These are phyloP conservation scores for Isabelozyma heimii DNA, from an alignment of 805 yeast genomes.

Conservation along the genomic window DNA sequence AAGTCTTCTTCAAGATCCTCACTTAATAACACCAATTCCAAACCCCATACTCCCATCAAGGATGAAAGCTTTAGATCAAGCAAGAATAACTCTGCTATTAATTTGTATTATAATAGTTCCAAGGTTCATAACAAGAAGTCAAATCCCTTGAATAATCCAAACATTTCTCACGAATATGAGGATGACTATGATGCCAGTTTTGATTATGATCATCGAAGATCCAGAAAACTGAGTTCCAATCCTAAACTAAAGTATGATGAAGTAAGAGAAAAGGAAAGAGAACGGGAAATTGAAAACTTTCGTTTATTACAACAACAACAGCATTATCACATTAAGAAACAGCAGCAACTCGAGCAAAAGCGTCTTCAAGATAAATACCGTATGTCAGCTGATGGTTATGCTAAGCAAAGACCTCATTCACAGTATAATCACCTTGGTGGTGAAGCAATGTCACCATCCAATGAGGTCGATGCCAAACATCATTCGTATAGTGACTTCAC, in stretches of 20 bases:
- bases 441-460: neutral
- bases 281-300: slow-evolving; percentile 29
- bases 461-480: neutral
- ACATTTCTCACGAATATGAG: slow-evolving; percentile 14
- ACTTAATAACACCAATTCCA: slow-evolving; percentile 8
- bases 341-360: slow-evolving; percentile 9
- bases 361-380: slow-evolving; percentile 10
- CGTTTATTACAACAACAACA: slow-evolving; percentile 29
- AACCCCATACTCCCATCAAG: slow-evolving; percentile 5
- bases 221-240: neutral
- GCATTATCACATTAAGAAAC: slow-evolving; percentile 22
- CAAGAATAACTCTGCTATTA: slow-evolving; percentile 3
- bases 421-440: slow-evolving; percentile 3
- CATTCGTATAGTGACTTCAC: neutral
- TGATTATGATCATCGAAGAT: slow-evolving; percentile 10
- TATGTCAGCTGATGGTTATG: slow-evolving; percentile 7
- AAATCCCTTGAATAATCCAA: slow-evolving; percentile 6
- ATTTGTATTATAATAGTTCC: slow-evolving; percentile 3
- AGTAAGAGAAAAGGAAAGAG: slow-evolving; percentile 13
- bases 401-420: slow-evolving; percentile 13
- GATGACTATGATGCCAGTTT: slow-evolving; percentile 20
- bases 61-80: slow-evolving; percentile 8
- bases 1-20: slow-evolving; percentile 17
- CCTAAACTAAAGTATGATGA: slow-evolving; percentile 13
- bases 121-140: slow-evolving; percentile 8